phyloP scores from a whole-genome alignment of 1,284 basidiomycete genomes.

The Moesziomyces antarcticus region DNA sequence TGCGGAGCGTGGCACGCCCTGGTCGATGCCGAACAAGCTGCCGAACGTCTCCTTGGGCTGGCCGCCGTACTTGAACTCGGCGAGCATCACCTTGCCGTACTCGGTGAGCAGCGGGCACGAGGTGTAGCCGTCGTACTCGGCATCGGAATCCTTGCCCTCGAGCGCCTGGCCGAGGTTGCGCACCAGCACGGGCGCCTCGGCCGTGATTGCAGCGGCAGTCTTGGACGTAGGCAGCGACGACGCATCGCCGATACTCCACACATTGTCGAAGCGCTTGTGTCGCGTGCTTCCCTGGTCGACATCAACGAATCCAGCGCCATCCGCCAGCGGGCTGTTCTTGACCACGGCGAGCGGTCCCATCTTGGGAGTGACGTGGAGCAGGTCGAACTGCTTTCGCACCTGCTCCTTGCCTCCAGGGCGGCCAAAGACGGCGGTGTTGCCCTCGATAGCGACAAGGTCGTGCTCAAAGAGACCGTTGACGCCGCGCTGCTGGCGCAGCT shows the following conservation, averaged over 20 bases:
- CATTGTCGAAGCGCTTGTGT: constrained; percentile 82
- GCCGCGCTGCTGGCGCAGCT: constrained; percentile 80
- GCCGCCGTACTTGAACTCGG: constrained; percentile 84
- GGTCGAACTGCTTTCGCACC: constrained; percentile 80
- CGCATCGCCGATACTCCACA: constrained; percentile 91
- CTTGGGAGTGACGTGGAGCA: constrained; percentile 88
- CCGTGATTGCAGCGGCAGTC: constrained; percentile 92
- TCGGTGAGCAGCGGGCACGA: constrained; percentile 73
- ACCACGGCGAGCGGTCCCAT: constrained; percentile 88
- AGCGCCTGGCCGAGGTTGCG: constrained; percentile 76
- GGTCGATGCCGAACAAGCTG: constrained; percentile 56
- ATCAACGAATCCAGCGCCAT: constrained; percentile 75
- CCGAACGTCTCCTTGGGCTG: constrained; percentile 81
- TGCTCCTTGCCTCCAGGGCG: constrained; percentile 44
- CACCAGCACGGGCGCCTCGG: constrained; percentile 89
- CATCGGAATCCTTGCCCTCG: constrained; percentile 45
- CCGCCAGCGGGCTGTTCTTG: constrained; percentile 73
- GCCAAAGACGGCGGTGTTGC: constrained; percentile 80
- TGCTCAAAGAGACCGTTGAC: constrained; percentile 83
- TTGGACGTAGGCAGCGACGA: constrained; percentile 92
- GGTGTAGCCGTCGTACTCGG: constrained; percentile 67
- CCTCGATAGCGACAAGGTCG: constrained; percentile 79
- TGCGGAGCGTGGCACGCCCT: constrained; percentile 70
- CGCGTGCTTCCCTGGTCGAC: constrained; percentile 84
- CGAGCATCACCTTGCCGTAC: constrained; percentile 86